phyloP scores from a whole-genome alignment of 2,329 filamentous ascomycete genomes.

The Fusarium hainanense region DNA sequence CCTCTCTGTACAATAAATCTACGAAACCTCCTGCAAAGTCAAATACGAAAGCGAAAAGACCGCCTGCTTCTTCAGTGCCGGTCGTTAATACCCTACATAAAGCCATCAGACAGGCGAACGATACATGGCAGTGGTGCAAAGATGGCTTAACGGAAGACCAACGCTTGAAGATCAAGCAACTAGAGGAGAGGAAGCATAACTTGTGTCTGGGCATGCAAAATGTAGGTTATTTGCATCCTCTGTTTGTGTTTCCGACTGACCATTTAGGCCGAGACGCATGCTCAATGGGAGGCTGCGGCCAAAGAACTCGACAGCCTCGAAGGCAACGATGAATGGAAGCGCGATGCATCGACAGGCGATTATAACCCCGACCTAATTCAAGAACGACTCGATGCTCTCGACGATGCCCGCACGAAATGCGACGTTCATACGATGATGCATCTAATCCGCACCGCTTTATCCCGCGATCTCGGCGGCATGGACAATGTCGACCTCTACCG shows the following conservation, averaged over 20 bases:
- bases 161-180: conserved; percentile 57
- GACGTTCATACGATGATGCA: conserved; percentile 84
- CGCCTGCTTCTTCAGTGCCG: conserved; percentile 23
- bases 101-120: conserved; percentile 55
- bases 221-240: conserved; percentile 56
- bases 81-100: conserved; percentile 46
- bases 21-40: conserved; percentile 27
- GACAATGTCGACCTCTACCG: conserved; percentile 84
- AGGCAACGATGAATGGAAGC: conserved; percentile 85
- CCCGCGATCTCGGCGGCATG: conserved; percentile 86
- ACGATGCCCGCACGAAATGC: conserved; percentile 76
- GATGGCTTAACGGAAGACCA: conserved; percentile 66
- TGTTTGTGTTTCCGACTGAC: conserved; percentile 9
- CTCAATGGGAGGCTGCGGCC: conserved; percentile 81
- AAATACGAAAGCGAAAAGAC: conserved; percentile 43
- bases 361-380: conserved; percentile 78
- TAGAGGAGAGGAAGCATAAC: conserved; percentile 71
- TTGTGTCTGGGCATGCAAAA: conserved; percentile 73
- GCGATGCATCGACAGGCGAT: conserved; percentile 68
- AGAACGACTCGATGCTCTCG: conserved; percentile 76
- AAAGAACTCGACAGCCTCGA: conserved; percentile 82
- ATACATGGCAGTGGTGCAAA: conserved; percentile 59
- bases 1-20: conserved; percentile 37
- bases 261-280: conserved; percentile 71
- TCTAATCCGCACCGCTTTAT: conserved; percentile 81